Conservation (phyloP, 2,329 filamentous ascomycete species). For the Xylariomycetidae sp. region DNA sequence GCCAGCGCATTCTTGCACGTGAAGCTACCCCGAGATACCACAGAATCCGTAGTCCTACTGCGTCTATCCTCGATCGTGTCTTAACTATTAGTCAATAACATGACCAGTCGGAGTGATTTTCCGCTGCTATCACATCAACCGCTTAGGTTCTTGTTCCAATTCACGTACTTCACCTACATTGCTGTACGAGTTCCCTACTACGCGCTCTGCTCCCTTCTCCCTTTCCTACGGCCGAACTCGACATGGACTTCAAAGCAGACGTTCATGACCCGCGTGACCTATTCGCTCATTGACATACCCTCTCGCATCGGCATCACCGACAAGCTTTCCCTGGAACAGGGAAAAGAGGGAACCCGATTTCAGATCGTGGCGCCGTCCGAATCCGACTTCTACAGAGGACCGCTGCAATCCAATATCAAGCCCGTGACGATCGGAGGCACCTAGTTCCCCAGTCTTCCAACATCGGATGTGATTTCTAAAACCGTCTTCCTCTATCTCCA, state of each 20-base stretch:
- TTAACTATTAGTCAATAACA: too few relatives aligned
- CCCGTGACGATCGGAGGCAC: constrained; percentile 15
- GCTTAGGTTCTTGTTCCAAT: neutral
- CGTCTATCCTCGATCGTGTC: too few relatives aligned
- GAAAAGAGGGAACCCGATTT: constrained; percentile 7
- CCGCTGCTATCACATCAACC: neutral
- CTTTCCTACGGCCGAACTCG: constrained; percentile 8
- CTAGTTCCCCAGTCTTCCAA: constrained; percentile 16
- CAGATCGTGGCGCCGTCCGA: neutral
- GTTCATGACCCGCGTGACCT: constrained; percentile 3
- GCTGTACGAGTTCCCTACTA: neutral
- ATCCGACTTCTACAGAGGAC: constrained; percentile 8
- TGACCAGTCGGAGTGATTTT: neutral
- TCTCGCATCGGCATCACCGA: constrained; percentile 6
- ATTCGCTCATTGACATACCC: neutral
- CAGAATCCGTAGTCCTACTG: too few relatives aligned
- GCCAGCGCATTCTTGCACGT: too few relatives aligned
- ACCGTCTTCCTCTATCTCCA: constrained; percentile 42
- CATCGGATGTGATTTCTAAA: neutral
- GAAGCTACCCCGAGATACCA: too few relatives aligned
- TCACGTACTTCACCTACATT: neutral
- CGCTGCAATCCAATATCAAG: constrained; percentile 4
- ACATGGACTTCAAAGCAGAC: constrained; percentile 9
- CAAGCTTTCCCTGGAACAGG: constrained; percentile 4
- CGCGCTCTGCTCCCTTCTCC: constrained; percentile 7